phyloP scores from a whole-genome alignment of 2,329 filamentous ascomycete species.

The Macrophomina tecta region DNA sequence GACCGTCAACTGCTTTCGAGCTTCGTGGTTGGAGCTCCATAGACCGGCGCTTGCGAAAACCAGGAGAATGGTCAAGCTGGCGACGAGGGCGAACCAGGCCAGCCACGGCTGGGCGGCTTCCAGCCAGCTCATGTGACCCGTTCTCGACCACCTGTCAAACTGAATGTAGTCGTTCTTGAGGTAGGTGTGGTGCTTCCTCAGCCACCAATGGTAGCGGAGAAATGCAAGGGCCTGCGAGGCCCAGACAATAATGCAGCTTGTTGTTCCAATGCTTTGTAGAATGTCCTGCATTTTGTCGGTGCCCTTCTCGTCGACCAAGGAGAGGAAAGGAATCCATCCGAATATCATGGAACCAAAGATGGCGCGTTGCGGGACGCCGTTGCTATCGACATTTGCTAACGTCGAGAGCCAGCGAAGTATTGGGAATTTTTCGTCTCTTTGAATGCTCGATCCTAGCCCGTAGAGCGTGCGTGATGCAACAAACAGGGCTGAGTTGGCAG shows the following conservation, averaged over 20 bases:
- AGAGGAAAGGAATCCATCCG: conserved; percentile 21
- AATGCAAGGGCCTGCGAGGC: conserved; percentile 19
- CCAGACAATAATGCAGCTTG: conserved; percentile 25
- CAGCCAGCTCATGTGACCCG: not conserved
- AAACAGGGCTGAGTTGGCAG: conserved; percentile 44
- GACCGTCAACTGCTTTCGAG: not conserved
- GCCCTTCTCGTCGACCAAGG: not conserved
- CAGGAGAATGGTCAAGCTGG: not conserved
- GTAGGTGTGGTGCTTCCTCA: not conserved
- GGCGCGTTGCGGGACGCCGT: conserved; percentile 20
- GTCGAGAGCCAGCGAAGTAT: conserved; percentile 1
- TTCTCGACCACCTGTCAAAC: not conserved
- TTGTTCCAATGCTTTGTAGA: conserved; percentile 14
- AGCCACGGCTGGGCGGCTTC: conserved; percentile 3
- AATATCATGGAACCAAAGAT: conserved; percentile 24
- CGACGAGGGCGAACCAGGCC: not conserved
- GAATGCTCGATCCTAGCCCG: conserved; percentile 33
- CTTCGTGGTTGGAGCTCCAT: not conserved
- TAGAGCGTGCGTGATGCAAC: conserved; percentile 44
- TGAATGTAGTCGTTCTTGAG: not conserved
- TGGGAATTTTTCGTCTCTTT: not conserved
- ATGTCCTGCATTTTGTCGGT: conserved; percentile 15
- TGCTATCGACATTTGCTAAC: not conserved
- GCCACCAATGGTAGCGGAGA: conserved; percentile 21
- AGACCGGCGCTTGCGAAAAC: conserved; percentile 11